Conservation (phyloP, 2,329 filamentous ascomycete genomes). For the Penicillium griseofulvum region DNA sequence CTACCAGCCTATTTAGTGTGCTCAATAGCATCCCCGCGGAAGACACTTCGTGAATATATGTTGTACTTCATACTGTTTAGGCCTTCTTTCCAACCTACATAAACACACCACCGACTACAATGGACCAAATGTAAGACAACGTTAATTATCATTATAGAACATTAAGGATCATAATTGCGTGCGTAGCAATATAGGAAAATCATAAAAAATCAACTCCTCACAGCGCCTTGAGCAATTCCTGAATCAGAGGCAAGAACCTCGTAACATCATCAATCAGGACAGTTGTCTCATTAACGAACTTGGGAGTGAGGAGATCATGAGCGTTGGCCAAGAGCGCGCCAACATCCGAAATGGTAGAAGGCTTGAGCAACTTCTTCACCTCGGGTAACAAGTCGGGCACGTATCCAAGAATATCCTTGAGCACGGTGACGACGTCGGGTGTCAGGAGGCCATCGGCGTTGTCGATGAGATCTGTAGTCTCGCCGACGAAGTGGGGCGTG, state of each 20-base stretch:
- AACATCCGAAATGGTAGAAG: conserved; percentile 25
- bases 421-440: conserved; percentile 25
- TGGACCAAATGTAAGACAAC: background rate
- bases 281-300: conserved; percentile 28
- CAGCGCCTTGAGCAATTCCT: conserved; percentile 20
- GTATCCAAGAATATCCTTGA: conserved; percentile 25
- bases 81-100: background rate
- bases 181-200: conserved; percentile 7
- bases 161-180: conserved; percentile 10
- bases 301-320: conserved; percentile 24
- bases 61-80: background rate
- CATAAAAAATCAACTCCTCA: conserved; percentile 9
- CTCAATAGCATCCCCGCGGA: too few species aligned
- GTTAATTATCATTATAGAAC: conserved; percentile 11
- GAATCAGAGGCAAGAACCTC: conserved; percentile 17
- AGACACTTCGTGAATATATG: background rate
- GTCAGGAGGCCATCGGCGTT: conserved; percentile 31
- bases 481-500: conserved; percentile 31
- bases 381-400: conserved; percentile 30
- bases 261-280: conserved; percentile 22
- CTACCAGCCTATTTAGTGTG: too few species aligned
- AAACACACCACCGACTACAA: background rate
- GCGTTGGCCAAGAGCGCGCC: conserved; percentile 28
- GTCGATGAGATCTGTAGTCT: conserved; percentile 28
- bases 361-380: conserved; percentile 27